Base-by-base conservation (phyloP, 306 rosid species). In the Cicer cuneatum region DNA sequence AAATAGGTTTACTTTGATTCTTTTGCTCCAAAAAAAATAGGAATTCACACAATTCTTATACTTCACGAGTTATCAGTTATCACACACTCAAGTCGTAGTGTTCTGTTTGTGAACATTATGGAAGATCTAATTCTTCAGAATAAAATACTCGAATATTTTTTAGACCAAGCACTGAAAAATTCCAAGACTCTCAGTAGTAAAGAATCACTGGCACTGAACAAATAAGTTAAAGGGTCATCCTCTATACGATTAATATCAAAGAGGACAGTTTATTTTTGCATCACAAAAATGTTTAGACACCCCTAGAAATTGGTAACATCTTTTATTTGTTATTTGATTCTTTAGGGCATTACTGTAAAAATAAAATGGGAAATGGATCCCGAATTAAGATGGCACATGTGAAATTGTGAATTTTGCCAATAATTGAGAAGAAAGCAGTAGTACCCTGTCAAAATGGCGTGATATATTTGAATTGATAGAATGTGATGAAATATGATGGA, bases 41-140 rank as follows among this genome's bases (percentile, higher is more conserved):
- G 9, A 70, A 37, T 64, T 54, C 33, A 41, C 67, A 15, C 45
- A 5, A 80, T 74, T 73, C 58, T 39, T 65, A 62, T 78, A 69
- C 24, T 78, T 67, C 19, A 35, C 12, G 45, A 70, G 40, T 41
- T 61, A 15, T 41, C 14, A 1, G 53, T n/a, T 48, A 48, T 10
- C 39, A 70, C 9, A 49, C 16, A 2, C 10, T 48, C 41, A 61
- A 24, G 33, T 78, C 72, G 15, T 61, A n/a, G 40, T 12, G 2
- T 10, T 69, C 10, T 21, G 16, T 70, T 51, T 39, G 39, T 43
- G 56, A 67, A 77, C 48, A 33, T 58, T 24, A 47, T 54, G 35
- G 33, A 61, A 40, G 39, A 48, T 60, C 19, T 40, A 7, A 18
- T 59, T 66, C 6, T 56, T 8, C 37, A 46, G 40, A 52, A 57